Conservation (phyloP, 495 filamentous ascomycete species). For the Penicillium cinerascens region DNA sequence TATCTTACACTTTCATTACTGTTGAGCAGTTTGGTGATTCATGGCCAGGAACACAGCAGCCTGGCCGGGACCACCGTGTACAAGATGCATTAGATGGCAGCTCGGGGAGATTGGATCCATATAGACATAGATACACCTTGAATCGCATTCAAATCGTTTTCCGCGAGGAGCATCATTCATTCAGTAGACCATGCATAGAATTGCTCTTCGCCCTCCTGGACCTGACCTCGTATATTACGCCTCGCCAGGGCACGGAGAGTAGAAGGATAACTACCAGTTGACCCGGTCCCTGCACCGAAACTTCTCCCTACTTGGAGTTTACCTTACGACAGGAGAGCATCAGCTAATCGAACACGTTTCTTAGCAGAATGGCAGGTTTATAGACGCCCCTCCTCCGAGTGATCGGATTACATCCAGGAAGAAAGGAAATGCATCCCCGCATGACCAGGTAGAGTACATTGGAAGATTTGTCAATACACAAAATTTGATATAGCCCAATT, state of each 20-base stretch:
- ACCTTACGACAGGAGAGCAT: neutral
- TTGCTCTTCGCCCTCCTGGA: neutral
- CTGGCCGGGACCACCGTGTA: constrained; percentile 1
- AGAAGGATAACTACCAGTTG: no score
- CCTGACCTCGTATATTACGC: no score
- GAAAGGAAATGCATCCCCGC: constrained; percentile 32
- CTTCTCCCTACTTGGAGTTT: neutral
- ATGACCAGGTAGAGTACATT: constrained; percentile 45
- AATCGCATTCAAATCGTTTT: constrained; percentile 20
- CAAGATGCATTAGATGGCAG: constrained; percentile 10
- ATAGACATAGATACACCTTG: constrained; percentile 28
- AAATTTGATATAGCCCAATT: constrained; percentile 24
- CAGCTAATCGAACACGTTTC: constrained; percentile 6
- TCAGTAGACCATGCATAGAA: neutral
- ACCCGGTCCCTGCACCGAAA: no score
- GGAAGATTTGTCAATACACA: constrained; percentile 40
- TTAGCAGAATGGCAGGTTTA: constrained; percentile 35
- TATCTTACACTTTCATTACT: constrained; percentile 21
- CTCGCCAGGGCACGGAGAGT: no score
- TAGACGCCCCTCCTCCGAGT: constrained; percentile 26
- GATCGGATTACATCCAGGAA: constrained; percentile 15
- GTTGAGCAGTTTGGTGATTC: neutral
- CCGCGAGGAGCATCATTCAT: constrained; percentile 12
- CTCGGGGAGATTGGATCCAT: constrained; percentile 8
- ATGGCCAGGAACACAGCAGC: neutral